These are phyloP conservation scores for Posidonia oceanica DNA, from an alignment of 116 monocot genomes.

Conservation along the genomic window DNA sequence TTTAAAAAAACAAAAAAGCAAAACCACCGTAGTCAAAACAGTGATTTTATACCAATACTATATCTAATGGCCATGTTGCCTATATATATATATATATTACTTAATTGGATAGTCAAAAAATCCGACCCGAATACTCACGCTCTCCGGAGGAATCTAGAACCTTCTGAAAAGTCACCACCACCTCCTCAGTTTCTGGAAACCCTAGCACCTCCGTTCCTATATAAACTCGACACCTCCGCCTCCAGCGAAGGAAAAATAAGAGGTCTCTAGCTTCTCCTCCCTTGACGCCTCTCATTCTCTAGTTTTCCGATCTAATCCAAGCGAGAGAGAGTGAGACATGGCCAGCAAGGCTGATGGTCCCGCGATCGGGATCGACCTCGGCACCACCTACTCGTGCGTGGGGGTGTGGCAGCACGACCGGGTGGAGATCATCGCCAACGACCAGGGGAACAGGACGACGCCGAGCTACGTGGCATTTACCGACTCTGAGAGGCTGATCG, in stretches of 20 bases:
- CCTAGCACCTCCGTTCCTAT: not conserved
- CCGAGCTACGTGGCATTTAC: conserved; percentile 76
- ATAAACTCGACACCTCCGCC: not conserved
- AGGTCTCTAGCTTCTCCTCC: not conserved
- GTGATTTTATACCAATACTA: too few species aligned
- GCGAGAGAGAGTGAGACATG: conserved; percentile 1
- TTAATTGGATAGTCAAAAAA: too few species aligned
- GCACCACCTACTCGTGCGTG: conserved; percentile 76
- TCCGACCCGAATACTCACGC: too few species aligned
- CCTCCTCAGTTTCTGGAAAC: not conserved
- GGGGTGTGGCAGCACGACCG: conserved; percentile 87
- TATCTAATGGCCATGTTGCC: too few species aligned
- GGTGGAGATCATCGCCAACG: conserved; percentile 85
- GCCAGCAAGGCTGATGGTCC: conserved; percentile 46
- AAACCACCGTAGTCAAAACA: too few species aligned
- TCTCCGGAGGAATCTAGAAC: too few species aligned
- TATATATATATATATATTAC: too few species aligned
- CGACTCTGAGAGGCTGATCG: conserved; percentile 63
- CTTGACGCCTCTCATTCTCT: not conserved
- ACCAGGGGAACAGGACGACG: conserved; percentile 75
- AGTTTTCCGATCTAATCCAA: not conserved
- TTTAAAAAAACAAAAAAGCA: too few species aligned
- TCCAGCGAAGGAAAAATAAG: not conserved
- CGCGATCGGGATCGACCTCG: conserved; percentile 73
- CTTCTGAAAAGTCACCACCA: too few species aligned